phyloP scores from a whole-genome alignment of 805 yeast species.

The Wickerhamiella kurtzmanii region DNA sequence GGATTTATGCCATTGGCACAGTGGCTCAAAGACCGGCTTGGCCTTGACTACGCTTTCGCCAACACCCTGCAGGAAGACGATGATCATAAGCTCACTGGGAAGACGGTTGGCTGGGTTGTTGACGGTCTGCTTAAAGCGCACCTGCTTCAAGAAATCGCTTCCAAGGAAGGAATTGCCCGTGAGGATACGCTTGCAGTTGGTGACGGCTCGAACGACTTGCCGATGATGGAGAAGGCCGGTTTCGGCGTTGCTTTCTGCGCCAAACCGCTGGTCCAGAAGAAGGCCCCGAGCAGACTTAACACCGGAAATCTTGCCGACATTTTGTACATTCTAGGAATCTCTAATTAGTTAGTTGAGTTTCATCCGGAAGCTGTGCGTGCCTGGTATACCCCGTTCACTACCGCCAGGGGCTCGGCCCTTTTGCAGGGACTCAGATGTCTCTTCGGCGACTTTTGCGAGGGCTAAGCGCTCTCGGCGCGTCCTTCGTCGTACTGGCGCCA shows the following conservation, averaged over 20 bases:
- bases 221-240: slow-evolving; percentile 86
- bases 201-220: slow-evolving; percentile 92
- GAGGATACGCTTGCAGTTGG: slow-evolving; percentile 70
- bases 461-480: not conserved
- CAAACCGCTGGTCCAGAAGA: slow-evolving; percentile 74
- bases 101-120: slow-evolving; percentile 66
- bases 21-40: slow-evolving; percentile 51
- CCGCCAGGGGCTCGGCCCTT: not conserved
- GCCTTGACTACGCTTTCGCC: slow-evolving; percentile 81
- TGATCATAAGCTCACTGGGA: slow-evolving; percentile 50
- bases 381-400: slow-evolving; percentile 1
- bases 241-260: slow-evolving; percentile 97
- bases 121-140: slow-evolving; percentile 77
- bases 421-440: not conserved
- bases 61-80: slow-evolving; percentile 39
- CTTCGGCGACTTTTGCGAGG: not conserved
- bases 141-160: slow-evolving; percentile 39
- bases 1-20: slow-evolving; percentile 86
- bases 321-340: slow-evolving; percentile 59
- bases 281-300: slow-evolving; percentile 75
- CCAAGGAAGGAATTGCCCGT: slow-evolving; percentile 21
- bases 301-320: slow-evolving; percentile 59
- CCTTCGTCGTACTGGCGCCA: not conserved
- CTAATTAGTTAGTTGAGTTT: not conserved
- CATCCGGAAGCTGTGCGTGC: slow-evolving; percentile 1